Percentiles rank a stretch among this genome's conserved stretches.
phyloP scores from a whole-genome alignment of 2,329 filamentous ascomycete species.

The Trichoderma afroharzianum region DNA sequence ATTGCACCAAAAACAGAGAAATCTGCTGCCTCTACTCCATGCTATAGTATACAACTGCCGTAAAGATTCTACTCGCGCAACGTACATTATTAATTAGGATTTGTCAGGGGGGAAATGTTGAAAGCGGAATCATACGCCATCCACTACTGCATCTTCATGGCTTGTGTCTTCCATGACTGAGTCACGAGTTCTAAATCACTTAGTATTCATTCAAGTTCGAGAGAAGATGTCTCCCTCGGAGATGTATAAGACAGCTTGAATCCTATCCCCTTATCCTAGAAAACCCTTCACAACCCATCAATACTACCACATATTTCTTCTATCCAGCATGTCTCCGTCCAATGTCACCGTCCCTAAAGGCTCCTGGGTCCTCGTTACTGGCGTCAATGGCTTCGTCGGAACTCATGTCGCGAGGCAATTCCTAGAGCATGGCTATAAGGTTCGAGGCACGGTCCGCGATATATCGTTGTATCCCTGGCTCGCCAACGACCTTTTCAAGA shows the following conservation, averaged over 20 bases:
- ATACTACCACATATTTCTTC: not conserved
- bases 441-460: conserved; percentile 44
- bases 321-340: not conserved
- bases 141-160: not conserved
- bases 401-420: conserved; percentile 38
- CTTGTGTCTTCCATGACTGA: not conserved
- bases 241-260: not conserved
- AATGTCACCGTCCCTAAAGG: conserved; percentile 17
- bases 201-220: not conserved
- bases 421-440: conserved; percentile 36
- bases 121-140: not conserved
- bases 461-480: conserved; percentile 20
- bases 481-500: not conserved
- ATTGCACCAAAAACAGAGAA: not conserved
- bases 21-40: not conserved
- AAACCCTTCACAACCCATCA: not conserved
- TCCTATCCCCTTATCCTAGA: not conserved
- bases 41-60: not conserved
- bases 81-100: not conserved
- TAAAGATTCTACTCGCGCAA: not conserved
- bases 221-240: not conserved
- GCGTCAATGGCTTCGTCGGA: conserved; percentile 42
- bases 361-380: conserved; percentile 41
- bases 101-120: not conserved
- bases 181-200: not conserved